Base-by-base conservation (phyloP, 495 filamentous ascomycete genomes). In the Aspergillus bridgeri region DNA sequence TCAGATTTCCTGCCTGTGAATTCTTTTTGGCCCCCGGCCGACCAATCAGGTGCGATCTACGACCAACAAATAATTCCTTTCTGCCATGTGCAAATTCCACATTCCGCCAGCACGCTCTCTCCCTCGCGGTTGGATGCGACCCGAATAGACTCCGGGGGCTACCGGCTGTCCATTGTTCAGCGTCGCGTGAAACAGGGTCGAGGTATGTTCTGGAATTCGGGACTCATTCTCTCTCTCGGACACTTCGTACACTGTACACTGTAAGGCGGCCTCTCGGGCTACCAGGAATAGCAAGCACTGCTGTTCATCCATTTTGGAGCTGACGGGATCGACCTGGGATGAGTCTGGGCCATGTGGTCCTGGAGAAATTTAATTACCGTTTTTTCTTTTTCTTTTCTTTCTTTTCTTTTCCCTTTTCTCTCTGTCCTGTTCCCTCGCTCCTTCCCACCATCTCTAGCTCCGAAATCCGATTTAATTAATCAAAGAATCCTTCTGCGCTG, bases 331-430 rank as follows among this genome's bases (percentile, higher is more conserved):
- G 23, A 51, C 48, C 24, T 23, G 48, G 48, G 21, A 27, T 25
- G 24, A 51, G 19, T 51, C 48, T 51, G 33, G 33, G 48, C 48
- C 48, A 51, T 51, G 48, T 53, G 44, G 44, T 23, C 44, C 44
- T 23, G 44, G 21, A 19, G 8, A 21, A 23, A 23, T 47, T 47
- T 47, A 47, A 47, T 47, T 47, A 47, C 20, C 9, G 7, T 21
- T 45, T 5, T 45, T 45, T 45, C 3, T 45, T 45, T 45, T 13
- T 45, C 3, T 45, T 45, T 45, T 13, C 7, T 4, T 27, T 27
- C 11, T 29, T 7, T 29, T 29, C 11, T 29, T 29, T 29, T 6
- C 11, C 27, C 11, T 29, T 29, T 15, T 27, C 7, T 27, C 25
- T 7, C 25, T 27, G 25, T 7, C 25, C 25, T n/a, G n/a, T n/a